A percentile compares a stretch with the other conserved stretches of the same genome.
These are phyloP conservation scores for Gomphus bonarii DNA, from an alignment of 1,284 basidiomycete genomes.

Conservation along the genomic window DNA sequence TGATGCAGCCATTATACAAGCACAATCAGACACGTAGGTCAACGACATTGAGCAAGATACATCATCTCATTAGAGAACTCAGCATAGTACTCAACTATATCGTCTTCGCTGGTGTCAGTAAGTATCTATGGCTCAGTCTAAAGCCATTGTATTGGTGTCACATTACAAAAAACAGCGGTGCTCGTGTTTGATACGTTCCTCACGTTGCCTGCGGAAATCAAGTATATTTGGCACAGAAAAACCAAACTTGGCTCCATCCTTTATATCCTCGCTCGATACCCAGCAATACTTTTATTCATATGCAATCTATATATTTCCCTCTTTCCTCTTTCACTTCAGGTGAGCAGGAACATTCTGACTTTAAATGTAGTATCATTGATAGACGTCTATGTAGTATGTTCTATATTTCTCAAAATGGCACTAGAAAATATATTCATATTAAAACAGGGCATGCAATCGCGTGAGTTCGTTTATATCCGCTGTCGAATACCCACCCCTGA, in stretches of 20 bases:
- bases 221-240: neutral
- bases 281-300: neutral
- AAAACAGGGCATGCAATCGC: neutral
- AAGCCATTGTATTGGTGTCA: neutral
- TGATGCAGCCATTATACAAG: neutral
- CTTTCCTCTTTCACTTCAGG: neutral
- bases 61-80: neutral
- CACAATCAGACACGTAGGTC: neutral
- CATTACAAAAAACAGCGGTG: neutral
- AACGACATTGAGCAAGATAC: neutral
- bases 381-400: too few relatives aligned
- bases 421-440: too few relatives aligned
- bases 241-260: neutral
- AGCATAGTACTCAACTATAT: neutral
- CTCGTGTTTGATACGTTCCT: conserved; percentile 1
- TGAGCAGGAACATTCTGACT: neutral
- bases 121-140: neutral
- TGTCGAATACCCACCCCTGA: neutral
- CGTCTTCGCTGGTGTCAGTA: neutral
- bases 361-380: too few relatives aligned
- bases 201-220: neutral
- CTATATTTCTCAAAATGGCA: too few relatives aligned
- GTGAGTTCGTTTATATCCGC: neutral
- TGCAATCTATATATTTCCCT: neutral
- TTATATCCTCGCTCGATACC: conserved; percentile 1